A percentile compares a stretch with the other conserved stretches of the same genome.
These are phyloP conservation scores for Suhomyces pyralidae DNA, from an alignment of 805 yeast species.

Conservation along the genomic window DNA sequence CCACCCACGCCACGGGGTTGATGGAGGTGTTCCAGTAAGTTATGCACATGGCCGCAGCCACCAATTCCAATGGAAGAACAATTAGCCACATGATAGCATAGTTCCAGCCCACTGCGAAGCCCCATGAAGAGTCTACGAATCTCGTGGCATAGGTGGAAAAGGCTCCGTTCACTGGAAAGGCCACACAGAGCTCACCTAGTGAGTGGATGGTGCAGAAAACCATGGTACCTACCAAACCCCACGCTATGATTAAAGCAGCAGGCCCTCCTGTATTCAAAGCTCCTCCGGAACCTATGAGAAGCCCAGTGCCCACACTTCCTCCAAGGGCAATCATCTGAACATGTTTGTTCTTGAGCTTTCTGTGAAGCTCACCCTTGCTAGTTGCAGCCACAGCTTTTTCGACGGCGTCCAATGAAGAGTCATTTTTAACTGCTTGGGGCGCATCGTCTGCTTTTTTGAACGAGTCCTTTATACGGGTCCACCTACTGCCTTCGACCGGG, in stretches of 20 bases:
- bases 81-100: conserved; percentile 39
- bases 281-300: conserved; percentile 50
- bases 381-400: conserved; percentile 36
- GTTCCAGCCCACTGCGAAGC: conserved; percentile 40
- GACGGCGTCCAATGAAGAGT: conserved; percentile 18
- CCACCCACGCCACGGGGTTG: conserved; percentile 40
- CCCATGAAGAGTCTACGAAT: conserved; percentile 39
- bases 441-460: conserved; percentile 25
- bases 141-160: conserved; percentile 38
- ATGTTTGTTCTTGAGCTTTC: conserved; percentile 21
- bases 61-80: conserved; percentile 36
- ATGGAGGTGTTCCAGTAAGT: conserved; percentile 31
- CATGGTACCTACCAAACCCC: conserved; percentile 54
- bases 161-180: conserved; percentile 37
- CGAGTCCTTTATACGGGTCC: conserved; percentile 26
- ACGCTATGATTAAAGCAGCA: conserved; percentile 50
- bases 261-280: conserved; percentile 42
- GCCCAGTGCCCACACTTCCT: conserved; percentile 28
- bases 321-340: conserved; percentile 29
- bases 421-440: not conserved
- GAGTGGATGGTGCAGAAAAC: conserved; percentile 58
- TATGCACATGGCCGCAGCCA: conserved; percentile 38
- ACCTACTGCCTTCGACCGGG: conserved; percentile 5
- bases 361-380: conserved; percentile 21
- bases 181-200: conserved; percentile 65